Conservation (phyloP, 2,329 filamentous ascomycete species). For the Cadophora sp. region DNA sequence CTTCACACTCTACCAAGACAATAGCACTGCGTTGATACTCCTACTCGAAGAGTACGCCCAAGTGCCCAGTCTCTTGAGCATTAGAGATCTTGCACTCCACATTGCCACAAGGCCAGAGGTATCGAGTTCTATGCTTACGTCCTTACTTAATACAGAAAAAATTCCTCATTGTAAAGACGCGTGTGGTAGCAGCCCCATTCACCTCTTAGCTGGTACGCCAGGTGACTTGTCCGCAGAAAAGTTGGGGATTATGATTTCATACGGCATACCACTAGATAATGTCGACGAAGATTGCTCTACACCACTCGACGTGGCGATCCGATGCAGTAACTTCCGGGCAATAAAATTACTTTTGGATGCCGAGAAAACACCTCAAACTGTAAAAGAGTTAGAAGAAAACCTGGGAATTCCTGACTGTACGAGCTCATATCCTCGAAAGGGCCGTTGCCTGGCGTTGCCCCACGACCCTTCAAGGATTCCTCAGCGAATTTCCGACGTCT, state of each 20-base stretch:
- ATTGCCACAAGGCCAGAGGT: neutral
- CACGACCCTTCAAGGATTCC: too few relatives aligned
- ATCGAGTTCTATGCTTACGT: neutral
- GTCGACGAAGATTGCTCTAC: neutral
- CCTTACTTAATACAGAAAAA: neutral
- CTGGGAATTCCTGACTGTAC: neutral
- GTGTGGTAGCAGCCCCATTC: neutral
- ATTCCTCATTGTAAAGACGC: neutral
- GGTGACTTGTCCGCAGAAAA: neutral
- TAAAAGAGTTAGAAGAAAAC: neutral
- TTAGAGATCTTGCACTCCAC: neutral
- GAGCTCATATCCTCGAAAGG: too few relatives aligned
- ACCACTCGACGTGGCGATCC: neutral
- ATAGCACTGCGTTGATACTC: too few relatives aligned
- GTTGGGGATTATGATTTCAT: neutral
- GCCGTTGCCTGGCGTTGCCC: too few relatives aligned
- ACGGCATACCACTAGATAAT: neutral
- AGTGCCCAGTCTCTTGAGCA: too few relatives aligned
- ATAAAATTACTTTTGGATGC: neutral
- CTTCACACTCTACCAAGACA: too few relatives aligned
- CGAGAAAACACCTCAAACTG: neutral
- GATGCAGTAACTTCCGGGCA: neutral
- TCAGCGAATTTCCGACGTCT: too few relatives aligned
- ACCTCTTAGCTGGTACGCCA: neutral
- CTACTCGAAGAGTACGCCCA: too few relatives aligned